These are phyloP conservation scores for Parathielavia hyrcaniae DNA, from an alignment of 495 filamentous ascomycete genomes.

Conservation along the genomic window DNA sequence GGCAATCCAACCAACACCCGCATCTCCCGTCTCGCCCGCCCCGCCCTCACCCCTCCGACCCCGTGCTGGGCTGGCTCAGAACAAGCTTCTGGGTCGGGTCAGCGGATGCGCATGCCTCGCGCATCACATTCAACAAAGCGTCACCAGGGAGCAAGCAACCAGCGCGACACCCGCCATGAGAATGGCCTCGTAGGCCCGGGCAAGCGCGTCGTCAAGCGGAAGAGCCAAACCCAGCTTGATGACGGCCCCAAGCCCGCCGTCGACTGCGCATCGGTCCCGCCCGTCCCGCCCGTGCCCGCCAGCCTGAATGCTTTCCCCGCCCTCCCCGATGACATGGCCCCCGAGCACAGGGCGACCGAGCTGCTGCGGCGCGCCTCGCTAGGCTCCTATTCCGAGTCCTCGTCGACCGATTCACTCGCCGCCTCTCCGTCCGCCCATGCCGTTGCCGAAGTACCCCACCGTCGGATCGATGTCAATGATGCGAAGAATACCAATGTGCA, in stretches of 20 bases:
- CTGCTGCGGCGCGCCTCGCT: constrained; percentile 41
- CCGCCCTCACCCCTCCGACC: constrained; percentile 10
- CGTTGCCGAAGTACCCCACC: constrained; percentile 45
- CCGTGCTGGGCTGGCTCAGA: constrained; percentile 44
- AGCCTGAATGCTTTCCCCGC: constrained; percentile 34
- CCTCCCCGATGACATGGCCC: constrained; percentile 37
- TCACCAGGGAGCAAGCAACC: constrained; percentile 57
- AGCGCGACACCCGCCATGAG: constrained; percentile 76
- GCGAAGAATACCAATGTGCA: constrained; percentile 61
- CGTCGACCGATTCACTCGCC: constrained; percentile 42
- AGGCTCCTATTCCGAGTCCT: constrained; percentile 45
- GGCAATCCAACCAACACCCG: constrained; percentile 1
- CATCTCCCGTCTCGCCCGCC: neutral
- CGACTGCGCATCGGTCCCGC: constrained; percentile 33
- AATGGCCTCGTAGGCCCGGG: constrained; percentile 79
- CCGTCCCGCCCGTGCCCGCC: constrained; percentile 36
- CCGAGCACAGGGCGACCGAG: constrained; percentile 37
- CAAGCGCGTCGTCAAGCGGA: constrained; percentile 61
- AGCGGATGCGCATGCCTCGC: constrained; percentile 63
- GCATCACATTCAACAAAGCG: constrained; percentile 58
- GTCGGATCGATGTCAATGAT: constrained; percentile 58
- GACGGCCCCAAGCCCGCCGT: constrained; percentile 24
- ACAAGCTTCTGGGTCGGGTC: constrained; percentile 49
- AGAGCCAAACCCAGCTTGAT: constrained; percentile 45
- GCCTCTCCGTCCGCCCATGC: constrained; percentile 32